Evolutionary conservation across 2,329 filamentous ascomycete genomes (phyloP).

Genomic region (Dactylella cylindrospora): DNA sequence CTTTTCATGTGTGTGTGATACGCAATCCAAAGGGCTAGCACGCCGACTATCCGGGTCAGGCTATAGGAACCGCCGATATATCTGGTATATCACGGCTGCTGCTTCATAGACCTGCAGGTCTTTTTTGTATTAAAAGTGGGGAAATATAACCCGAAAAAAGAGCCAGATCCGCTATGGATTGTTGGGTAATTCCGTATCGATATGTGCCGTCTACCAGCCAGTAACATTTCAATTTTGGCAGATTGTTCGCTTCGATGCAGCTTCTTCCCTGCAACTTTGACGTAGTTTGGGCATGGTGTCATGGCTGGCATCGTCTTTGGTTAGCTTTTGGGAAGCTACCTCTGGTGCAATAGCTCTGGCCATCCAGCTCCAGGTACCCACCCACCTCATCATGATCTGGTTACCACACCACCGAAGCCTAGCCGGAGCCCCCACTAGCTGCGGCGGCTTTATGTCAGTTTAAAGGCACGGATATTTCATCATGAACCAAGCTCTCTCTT

Average conservation of each 20-base stretch:
- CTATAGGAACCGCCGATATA: conserved; percentile 17
- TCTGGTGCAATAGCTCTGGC: too few species aligned
- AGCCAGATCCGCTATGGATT: conserved; percentile 21
- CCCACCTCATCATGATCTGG: neutral
- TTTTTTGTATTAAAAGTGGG: too few species aligned
- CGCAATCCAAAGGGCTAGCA: conserved; percentile 36
- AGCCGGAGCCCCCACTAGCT: too few species aligned
- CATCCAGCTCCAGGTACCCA: neutral
- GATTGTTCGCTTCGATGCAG: conserved; percentile 35
- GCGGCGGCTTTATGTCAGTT: too few species aligned
- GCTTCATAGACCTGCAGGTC: too few species aligned
- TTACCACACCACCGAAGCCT: too few species aligned
- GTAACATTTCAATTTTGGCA: conserved; percentile 6
- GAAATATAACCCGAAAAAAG: conserved; percentile 39
- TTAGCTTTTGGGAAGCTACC: too few species aligned
- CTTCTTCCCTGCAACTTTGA: conserved; percentile 41
- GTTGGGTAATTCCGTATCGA: too few species aligned
- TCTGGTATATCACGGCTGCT: too few species aligned
- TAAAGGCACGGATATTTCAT: too few species aligned
- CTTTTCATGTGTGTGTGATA: conserved; percentile 40
- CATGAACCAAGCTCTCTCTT: too few species aligned
- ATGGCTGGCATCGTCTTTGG: conserved; percentile 26
- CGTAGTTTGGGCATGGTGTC: conserved; percentile 20
- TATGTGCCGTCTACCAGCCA: too few species aligned
- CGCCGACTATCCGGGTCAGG: neutral